These are phyloP conservation scores for Fraxinus excelsior DNA, from an alignment of 257 asterid species.

Conservation along the genomic window DNA sequence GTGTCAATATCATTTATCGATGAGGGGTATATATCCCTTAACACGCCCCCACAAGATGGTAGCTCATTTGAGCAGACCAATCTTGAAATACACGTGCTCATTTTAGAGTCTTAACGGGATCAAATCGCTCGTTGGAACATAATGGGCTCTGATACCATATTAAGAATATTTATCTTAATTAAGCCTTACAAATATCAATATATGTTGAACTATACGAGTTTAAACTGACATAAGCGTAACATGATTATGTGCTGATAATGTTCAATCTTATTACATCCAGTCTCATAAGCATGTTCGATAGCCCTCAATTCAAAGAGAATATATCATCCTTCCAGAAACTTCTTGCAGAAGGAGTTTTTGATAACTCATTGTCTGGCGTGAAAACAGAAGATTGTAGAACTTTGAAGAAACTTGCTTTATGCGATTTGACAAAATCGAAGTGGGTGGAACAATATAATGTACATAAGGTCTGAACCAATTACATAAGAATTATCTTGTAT, in stretches of 20 bases:
- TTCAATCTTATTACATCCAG: conserved; percentile 35
- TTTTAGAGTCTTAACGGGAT: no score
- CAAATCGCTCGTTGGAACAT: no score
- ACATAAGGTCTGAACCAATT: conserved; percentile 50
- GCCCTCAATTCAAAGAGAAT: conserved; percentile 64
- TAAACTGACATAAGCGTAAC: background rate
- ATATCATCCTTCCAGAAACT: conserved; percentile 68
- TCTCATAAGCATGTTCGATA: conserved; percentile 63
- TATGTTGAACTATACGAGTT: background rate
- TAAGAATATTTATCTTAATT: background rate
- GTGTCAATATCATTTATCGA: no score
- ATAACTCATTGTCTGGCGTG: conserved; percentile 53
- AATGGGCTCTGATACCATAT: no score
- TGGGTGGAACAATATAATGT: conserved; percentile 67
- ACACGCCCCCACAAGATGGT: no score
- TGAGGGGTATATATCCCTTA: no score
- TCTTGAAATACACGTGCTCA: no score
- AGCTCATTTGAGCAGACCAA: no score
- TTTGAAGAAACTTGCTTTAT: conserved; percentile 56
- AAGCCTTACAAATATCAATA: background rate
- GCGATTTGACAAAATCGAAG: conserved; percentile 57
- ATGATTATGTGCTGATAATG: conserved; percentile 10
- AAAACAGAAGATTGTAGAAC: conserved; percentile 52
- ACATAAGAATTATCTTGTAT: background rate
- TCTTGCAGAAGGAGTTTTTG: conserved; percentile 71